Conservation (phyloP, 179 eudicot genomes). For the Silene noctiflora region DNA sequence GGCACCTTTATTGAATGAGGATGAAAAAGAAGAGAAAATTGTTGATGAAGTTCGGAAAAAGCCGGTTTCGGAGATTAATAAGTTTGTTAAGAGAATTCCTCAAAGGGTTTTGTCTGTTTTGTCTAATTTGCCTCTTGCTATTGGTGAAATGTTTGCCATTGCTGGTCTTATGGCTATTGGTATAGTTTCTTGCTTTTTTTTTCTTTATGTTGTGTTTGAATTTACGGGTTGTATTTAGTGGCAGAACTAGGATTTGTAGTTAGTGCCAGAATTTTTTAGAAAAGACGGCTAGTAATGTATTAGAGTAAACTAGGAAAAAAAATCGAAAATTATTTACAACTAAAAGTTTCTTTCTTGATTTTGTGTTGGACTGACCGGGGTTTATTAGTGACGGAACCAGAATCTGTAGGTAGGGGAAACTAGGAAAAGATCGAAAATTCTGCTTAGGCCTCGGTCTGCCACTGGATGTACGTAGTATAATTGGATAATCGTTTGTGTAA, state of each 20-base stretch:
- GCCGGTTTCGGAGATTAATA: constrained; percentile 19
- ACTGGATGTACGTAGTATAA: too few species aligned
- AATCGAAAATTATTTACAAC: too few species aligned
- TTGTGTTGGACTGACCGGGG: neutral
- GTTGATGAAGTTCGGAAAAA: constrained; percentile 22
- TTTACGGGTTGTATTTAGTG: neutral
- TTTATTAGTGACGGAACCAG: neutral
- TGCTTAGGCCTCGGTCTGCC: too few species aligned
- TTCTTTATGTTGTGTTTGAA: neutral
- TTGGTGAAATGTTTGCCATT: constrained; percentile 77
- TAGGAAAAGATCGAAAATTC: too few species aligned
- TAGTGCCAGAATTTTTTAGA: too few species aligned
- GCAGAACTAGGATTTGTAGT: neutral
- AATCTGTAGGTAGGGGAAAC: too few species aligned
- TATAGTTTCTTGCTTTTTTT: constrained; percentile 24
- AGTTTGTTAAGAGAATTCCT: constrained; percentile 44
- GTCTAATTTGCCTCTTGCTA: constrained; percentile 88
- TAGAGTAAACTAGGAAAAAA: too few species aligned
- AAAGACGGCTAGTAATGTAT: neutral
- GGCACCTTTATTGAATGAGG: constrained; percentile 58
- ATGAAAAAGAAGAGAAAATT: constrained; percentile 18
- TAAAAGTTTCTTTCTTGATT: too few species aligned
- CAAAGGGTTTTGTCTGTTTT: constrained; percentile 55
- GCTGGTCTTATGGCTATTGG: constrained; percentile 94
- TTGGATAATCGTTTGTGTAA: too few species aligned